Evolutionary conservation across 2,329 filamentous ascomycete genomes (phyloP).

Genomic region (Penicillium glabrum): DNA sequence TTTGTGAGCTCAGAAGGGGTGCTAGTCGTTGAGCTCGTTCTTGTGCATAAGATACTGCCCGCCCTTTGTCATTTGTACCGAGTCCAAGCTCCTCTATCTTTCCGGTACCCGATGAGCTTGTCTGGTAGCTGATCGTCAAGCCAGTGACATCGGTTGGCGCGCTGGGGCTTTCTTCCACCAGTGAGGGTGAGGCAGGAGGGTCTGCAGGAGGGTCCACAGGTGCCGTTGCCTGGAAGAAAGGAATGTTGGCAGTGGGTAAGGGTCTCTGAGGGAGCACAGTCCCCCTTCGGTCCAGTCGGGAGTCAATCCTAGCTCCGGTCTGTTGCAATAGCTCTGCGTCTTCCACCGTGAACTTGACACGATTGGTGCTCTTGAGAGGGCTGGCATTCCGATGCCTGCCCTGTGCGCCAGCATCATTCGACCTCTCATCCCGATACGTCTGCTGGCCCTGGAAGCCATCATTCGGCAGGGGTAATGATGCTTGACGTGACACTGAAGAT

Average conservation of each 20-base stretch:
- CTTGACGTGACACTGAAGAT: constrained; percentile 27
- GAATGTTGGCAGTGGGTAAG: constrained; percentile 38
- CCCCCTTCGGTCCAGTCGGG: constrained; percentile 32
- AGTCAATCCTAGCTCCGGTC: constrained; percentile 26
- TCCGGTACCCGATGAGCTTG: constrained; percentile 21
- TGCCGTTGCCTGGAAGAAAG: constrained; percentile 27
- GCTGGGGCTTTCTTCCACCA: constrained; percentile 26
- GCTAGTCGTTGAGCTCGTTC: constrained; percentile 35
- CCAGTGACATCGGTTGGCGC: constrained; percentile 30
- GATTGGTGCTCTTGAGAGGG: constrained; percentile 37
- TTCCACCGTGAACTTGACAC: constrained; percentile 33
- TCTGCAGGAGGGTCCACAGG: constrained; percentile 21
- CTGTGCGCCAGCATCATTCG: constrained; percentile 28
- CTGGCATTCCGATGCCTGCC: constrained; percentile 39
- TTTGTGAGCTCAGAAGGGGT: constrained; percentile 33
- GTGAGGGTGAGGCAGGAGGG: constrained; percentile 23
- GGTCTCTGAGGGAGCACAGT: constrained; percentile 32
- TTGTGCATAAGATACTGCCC: constrained; percentile 34
- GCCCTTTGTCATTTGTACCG: constrained; percentile 32
- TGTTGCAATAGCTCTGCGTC: constrained; percentile 21
- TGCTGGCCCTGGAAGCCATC: constrained; percentile 21
- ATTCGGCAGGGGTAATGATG: constrained; percentile 24
- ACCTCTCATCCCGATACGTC: constrained; percentile 8
- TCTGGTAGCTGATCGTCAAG: constrained; percentile 26
- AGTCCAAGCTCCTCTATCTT: constrained; percentile 29